Conservation (phyloP, 2,329 filamentous ascomycete genomes). For the Diaporthe sp. region DNA sequence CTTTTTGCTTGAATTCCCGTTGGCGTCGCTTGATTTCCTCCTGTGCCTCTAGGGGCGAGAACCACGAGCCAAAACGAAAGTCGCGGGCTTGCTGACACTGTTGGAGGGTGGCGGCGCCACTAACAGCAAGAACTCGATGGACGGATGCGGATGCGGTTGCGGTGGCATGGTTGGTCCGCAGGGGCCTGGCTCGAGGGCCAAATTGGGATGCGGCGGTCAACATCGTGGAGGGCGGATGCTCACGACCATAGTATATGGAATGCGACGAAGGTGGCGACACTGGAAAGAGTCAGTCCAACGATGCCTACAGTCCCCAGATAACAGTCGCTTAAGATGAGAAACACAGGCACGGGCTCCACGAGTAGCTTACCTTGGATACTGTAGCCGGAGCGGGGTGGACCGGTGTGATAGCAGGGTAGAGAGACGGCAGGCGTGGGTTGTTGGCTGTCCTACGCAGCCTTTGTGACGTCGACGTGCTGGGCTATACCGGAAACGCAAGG, state of each 20-base stretch:
- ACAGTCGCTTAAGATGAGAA: neutral
- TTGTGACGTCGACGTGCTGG: neutral
- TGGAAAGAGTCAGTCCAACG: neutral
- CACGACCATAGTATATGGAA: conserved; percentile 26
- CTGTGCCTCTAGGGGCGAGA: conserved; percentile 54
- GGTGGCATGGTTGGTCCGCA: conserved; percentile 41
- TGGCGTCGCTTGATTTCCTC: conserved; percentile 58
- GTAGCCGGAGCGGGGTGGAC: neutral
- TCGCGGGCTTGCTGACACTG: conserved; percentile 56
- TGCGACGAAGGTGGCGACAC: neutral
- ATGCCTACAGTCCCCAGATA: neutral
- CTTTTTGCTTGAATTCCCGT: conserved; percentile 56
- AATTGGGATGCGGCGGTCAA: conserved; percentile 49
- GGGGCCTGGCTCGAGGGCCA: conserved; percentile 45
- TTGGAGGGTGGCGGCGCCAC: conserved; percentile 41
- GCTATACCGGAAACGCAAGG: neutral
- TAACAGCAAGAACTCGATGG: conserved; percentile 39
- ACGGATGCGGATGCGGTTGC: conserved; percentile 18
- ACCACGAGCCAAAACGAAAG: conserved; percentile 64
- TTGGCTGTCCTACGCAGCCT: conserved; percentile 2
- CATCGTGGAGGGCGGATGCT: conserved; percentile 44
- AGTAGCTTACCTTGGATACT: neutral
- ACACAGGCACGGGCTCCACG: neutral
- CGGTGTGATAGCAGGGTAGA: neutral
- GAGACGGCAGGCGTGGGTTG: neutral